Evolutionary conservation across 345 rosid genomes (phyloP), one percentile per base, ranked within the genome.

Genomic region (Populus nigra): DNA sequence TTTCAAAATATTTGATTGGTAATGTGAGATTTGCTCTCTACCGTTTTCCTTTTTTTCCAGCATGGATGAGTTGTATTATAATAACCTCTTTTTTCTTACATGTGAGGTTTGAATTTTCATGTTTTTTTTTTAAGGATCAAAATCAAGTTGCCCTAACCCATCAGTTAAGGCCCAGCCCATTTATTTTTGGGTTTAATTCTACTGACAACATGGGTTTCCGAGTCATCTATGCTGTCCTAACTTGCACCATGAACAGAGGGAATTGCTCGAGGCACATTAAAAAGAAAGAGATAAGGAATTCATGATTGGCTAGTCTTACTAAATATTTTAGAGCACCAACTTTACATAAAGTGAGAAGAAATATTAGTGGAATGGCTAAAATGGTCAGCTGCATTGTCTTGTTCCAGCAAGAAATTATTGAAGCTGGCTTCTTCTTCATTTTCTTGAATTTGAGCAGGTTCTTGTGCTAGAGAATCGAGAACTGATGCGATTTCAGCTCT

Each of bases 401-500:
- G 29, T 23, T n/a, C 65, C 29, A 23, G 29, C 65, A 23, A 59
- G 29, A 59, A 59, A 59, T 59, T 23, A 25, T 59, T n/a, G 27
- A n/a, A 3, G 29, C 29, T 9, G 23, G 65, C 65, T 59, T 59
- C 63, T 4, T 9, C 29, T 59, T 23, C 65, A 23, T 23, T n/a
- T 23, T 59, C 29, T 59, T 59, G 65, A 10, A 23, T 59, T 23
- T 23, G 29, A 59, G 29, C 27, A 59, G 65, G 29, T 59, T 59
- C 13, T 23, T n/a, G 29, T 59, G 65, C 68, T 22, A 45, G 76
- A 5, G 79, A 76, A 15, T 12, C 47, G 27, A 76, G 70, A 18
- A 83, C 74, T 1, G n/a, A n/a, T n/a, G 86, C 80, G 11, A 87
- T 80, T 73, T 91, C 87, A 25, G 92, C 93, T 77, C 41, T 86